Percentiles rank a stretch among this genome's conserved stretches.
These are phyloP conservation scores for Hortaea werneckii DNA, from an alignment of 2,329 filamentous ascomycete species.

Conservation along the genomic window DNA sequence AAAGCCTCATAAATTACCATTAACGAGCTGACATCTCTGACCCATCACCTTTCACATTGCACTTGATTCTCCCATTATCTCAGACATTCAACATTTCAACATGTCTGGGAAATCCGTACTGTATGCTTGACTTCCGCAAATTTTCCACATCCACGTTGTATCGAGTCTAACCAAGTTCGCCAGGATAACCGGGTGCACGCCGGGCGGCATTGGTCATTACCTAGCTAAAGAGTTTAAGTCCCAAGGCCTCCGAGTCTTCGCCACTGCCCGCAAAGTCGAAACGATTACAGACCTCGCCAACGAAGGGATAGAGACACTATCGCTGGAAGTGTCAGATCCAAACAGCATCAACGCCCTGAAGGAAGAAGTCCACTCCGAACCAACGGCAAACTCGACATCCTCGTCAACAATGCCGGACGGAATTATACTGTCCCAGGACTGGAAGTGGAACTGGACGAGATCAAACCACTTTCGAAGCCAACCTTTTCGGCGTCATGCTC, in stretches of 20 bases:
- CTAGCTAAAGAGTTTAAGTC: constrained; percentile 48
- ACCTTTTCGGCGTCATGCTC: constrained; percentile 48
- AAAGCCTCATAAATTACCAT: no score
- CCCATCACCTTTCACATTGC: no score
- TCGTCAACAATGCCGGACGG: constrained; percentile 43
- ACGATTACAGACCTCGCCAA: constrained; percentile 40
- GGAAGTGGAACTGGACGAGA: constrained; percentile 42
- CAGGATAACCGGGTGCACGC: constrained; percentile 32
- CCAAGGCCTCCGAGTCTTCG: constrained; percentile 46
- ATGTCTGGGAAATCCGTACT: neutral
- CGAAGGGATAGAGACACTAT: constrained; percentile 44
- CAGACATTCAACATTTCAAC: no score
- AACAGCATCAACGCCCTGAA: constrained; percentile 40
- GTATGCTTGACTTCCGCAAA: neutral
- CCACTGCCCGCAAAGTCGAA: constrained; percentile 44
- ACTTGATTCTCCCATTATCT: no score
- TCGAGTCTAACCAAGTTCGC: neutral
- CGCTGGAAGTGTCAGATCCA: constrained; percentile 42
- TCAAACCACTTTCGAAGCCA: constrained; percentile 42
- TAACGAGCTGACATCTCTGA: no score
- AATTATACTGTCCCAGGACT: constrained; percentile 47
- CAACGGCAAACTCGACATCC: constrained; percentile 33
- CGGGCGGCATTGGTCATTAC: constrained; percentile 49
- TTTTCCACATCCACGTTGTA: neutral
- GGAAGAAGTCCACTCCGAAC: constrained; percentile 35